phyloP scores from a whole-genome alignment of 306 rosid species.

The Glycyrrhiza uralensis region DNA sequence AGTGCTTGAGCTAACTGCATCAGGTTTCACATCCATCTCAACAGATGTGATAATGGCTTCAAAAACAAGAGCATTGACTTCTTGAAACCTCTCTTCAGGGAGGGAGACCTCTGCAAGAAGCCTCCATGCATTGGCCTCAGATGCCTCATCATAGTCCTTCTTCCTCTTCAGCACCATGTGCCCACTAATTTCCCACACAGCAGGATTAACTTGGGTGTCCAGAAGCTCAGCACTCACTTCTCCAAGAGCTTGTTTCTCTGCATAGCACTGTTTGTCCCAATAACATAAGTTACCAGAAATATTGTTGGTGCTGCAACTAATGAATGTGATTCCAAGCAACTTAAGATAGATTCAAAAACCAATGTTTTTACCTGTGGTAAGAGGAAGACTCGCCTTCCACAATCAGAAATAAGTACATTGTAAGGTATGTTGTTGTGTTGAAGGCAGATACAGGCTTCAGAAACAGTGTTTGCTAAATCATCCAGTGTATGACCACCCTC shows the following conservation, averaged over 20 bases:
- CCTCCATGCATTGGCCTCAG: constrained; percentile 90
- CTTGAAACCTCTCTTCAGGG: constrained; percentile 80
- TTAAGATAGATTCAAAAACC: background rate
- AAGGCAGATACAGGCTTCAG: constrained; percentile 90
- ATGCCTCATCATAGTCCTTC: constrained; percentile 82
- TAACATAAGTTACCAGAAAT: background rate
- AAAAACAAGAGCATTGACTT: constrained; percentile 73
- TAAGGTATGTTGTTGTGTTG: constrained; percentile 82
- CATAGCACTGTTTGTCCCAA: constrained; percentile 70
- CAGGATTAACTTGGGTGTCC: constrained; percentile 97
- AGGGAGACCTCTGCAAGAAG: constrained; percentile 95
- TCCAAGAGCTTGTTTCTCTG: constrained; percentile 98
- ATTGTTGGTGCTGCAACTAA: background rate
- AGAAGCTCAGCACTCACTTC: constrained; percentile 86
- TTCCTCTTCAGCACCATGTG: constrained; percentile 98
- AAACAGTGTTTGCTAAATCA: constrained; percentile 60
- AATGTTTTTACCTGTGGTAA: constrained; percentile 85
- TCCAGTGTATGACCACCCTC: constrained; percentile 65
- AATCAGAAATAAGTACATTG: constrained; percentile 83
- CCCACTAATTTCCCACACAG: constrained; percentile 99
- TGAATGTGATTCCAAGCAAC: background rate
- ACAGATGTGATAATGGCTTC: constrained; percentile 54
- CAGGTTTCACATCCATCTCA: constrained; percentile 15
- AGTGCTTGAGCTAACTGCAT: constrained; percentile 32
- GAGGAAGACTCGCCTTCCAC: constrained; percentile 73